Base-by-base conservation (phyloP, 148 eudicot species). In the Linanthus parryae region DNA sequence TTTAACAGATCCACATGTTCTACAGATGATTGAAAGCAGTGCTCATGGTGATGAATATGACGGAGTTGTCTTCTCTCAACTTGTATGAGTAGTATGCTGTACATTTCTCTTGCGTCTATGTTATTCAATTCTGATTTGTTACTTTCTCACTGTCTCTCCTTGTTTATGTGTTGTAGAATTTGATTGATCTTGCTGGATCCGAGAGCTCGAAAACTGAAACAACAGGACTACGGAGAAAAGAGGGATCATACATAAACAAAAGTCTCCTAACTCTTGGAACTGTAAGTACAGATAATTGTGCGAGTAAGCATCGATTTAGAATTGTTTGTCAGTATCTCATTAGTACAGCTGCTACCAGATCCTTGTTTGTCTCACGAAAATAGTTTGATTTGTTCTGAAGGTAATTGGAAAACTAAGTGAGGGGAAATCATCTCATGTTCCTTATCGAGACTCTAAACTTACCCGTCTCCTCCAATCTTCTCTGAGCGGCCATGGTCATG, bases 171-270 rank as follows among this genome's bases (percentile, higher is more conserved):
- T 40, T 45, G 22, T 57, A 92, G 99, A 92, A 92, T 68, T 69
- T 92, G 63, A 92, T 92, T 62, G 99, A 92, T 71, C 68, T 92
- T 49, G 99, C 99, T 62, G 99, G 99, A 72, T 92, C 99, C 17
- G 99, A 92, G 68, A 92, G 96, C 78, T 88, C 99, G 63, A 92
- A 92, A 82, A 92, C 99, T 44, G 99, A 92, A 74, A 92, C 99
- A 21, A 88, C 91, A 36, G 99, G 99, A 44, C 53, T 92, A 62
- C 69, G 99, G 69, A 84, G 99, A 76, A 92, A 92, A 71, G 99
- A 92, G 70, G 99, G 99, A 76, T 75, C 99, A 24, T 92, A 87
- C 64, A 92, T 92, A 52, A 92, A 92, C 61, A 92, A 92, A 63
- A 92, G 99, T 73, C 91, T 92, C 72, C 73, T 92, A 37, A 92